Base-by-base conservation (phyloP, 176 grass and related monocot species). In the Coix lacrymajobi region DNA sequence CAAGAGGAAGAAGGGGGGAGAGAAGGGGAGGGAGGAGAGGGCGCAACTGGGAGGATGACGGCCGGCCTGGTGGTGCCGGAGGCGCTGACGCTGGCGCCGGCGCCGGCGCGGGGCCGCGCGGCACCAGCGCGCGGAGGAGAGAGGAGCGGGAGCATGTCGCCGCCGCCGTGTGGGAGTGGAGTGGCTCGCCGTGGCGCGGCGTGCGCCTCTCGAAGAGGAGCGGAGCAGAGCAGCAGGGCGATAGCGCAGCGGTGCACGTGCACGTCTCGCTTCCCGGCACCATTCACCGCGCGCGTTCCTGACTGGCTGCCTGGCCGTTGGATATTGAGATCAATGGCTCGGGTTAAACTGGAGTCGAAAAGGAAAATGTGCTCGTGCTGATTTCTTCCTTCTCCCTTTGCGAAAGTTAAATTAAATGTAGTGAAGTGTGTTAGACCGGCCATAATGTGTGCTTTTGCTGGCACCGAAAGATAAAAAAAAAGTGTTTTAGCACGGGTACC, bases 1-100 rank as follows among this genome's bases (percentile, higher is more conserved):
- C 7, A 12, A 48, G 54, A 3, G 6, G 14, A 65, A 22, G 26
- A 22, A 22, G 40, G 32, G 10, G 3, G 25, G 60, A 54, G 33
- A 24, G 16, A 17, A n/a, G 54, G 29, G 8, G 2, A 43, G 43
- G 56, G 38, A 6, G 56, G 38, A 6, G 66, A 11, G 65, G 43
- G 15, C 12, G 38, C 65, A 90, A 98, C 92, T 65, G 95, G 92
- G 62, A 98, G 92, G 67, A 98, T 93, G 68, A 94, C 88, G 71
- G 76, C 81, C 29, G 95, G 92, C 22, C 86, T 85, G 32, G 79
- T 5, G 2, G 83, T 1, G 1, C 81, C n/a, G 17, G 83, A 0
- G 65, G 69, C 37, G 68, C 32, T 1, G 38, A 61, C 13, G 72
- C 4, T 10, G 45, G 7, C 3, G 12, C 0, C 1, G 44, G 19